These are phyloP conservation scores for Astrothelium subdiscretum DNA, from an alignment of 495 filamentous ascomycete species.

Conservation along the genomic window DNA sequence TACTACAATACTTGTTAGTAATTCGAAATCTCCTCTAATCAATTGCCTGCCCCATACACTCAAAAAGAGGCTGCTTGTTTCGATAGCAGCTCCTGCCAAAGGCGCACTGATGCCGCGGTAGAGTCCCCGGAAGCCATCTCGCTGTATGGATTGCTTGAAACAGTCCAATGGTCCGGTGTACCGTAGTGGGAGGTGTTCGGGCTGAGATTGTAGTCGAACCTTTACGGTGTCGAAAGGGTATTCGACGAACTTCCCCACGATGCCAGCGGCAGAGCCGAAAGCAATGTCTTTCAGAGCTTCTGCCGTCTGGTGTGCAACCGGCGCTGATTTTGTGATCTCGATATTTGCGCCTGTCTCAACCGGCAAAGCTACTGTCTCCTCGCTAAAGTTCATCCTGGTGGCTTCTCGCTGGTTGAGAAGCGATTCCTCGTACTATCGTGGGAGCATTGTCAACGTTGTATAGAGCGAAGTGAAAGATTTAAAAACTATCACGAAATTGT, in stretches of 20 bases:
- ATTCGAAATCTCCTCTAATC: neutral
- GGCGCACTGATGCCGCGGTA: conserved; percentile 93
- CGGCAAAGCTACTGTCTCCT: neutral
- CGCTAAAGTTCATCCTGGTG: neutral
- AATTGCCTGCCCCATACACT: conserved; percentile 36
- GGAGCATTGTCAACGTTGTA: conserved; percentile 13
- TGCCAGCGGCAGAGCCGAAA: conserved; percentile 52
- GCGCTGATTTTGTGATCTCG: neutral
- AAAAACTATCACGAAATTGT: neutral
- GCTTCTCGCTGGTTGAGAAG: neutral
- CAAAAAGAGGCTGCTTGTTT: conserved; percentile 91
- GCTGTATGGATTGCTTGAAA: conserved; percentile 69
- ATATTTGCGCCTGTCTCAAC: neutral
- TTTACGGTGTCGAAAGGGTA: conserved; percentile 99
- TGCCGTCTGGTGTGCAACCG: conserved; percentile 10
- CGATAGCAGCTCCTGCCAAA: conserved; percentile 79
- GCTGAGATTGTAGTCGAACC: conserved; percentile 71
- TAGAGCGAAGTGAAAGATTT: neutral
- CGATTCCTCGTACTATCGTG: conserved; percentile 15
- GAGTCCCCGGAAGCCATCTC: conserved; percentile 63
- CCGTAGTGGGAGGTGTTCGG: conserved; percentile 64
- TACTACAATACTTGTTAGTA: conserved; percentile 33
- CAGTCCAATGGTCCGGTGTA: conserved; percentile 89
- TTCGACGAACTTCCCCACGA: conserved; percentile 90
- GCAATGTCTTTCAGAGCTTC: conserved; percentile 28